These are phyloP conservation scores for Penicillium glabrum DNA, from an alignment of 2,329 filamentous ascomycete genomes.

Conservation along the genomic window DNA sequence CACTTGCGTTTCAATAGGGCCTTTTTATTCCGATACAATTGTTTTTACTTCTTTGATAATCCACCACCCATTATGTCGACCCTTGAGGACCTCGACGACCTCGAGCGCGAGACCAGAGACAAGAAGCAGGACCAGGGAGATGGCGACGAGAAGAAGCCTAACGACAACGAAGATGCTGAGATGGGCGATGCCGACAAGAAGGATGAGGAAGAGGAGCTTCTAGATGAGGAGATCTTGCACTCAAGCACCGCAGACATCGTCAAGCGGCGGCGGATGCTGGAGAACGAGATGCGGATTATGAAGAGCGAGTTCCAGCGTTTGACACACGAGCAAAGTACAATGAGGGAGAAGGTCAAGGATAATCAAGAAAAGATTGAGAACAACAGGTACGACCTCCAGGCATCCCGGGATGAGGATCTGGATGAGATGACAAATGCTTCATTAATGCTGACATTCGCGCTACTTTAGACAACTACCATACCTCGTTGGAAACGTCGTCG, in stretches of 20 bases:
- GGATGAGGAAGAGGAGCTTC: constrained; percentile 72
- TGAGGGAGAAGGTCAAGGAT: constrained; percentile 99
- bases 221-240: constrained; percentile 90
- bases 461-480: constrained; percentile 84
- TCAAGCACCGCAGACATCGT: constrained; percentile 93
- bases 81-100: constrained; percentile 86
- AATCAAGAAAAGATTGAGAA: constrained; percentile 99
- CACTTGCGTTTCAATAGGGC: background rate
- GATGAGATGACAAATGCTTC: constrained; percentile 2
- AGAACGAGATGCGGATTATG: constrained; percentile 99
- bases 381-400: constrained; percentile 67
- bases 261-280: constrained; percentile 84
- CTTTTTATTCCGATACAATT: constrained; percentile 6
- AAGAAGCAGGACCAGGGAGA: constrained; percentile 62
- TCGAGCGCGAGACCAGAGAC: constrained; percentile 77
- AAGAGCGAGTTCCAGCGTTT: constrained; percentile 93
- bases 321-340: constrained; percentile 90
- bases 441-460: constrained; percentile 13
- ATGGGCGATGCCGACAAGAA: constrained; percentile 81
- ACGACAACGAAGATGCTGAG: constrained; percentile 72
- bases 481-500: constrained; percentile 96
- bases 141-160: constrained; percentile 56
- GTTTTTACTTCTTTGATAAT: constrained; percentile 9
- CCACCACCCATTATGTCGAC: constrained; percentile 66
- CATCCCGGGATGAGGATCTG: background rate